These are phyloP conservation scores for Fusarium multiceps DNA, from an alignment of 2,329 filamentous ascomycete species.

Conservation along the genomic window DNA sequence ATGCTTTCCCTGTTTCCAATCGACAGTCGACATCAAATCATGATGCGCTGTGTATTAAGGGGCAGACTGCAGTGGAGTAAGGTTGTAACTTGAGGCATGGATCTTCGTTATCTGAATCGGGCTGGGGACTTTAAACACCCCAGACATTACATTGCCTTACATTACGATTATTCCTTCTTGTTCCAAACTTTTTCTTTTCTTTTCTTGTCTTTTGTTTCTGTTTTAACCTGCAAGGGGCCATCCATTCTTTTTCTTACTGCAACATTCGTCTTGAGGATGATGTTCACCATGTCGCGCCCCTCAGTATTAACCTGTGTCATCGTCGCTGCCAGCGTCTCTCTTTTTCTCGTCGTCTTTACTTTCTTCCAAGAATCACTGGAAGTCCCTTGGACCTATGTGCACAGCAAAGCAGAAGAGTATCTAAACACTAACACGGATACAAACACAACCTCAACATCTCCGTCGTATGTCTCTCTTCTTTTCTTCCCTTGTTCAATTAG, in stretches of 20 bases:
- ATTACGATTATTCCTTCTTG: neutral
- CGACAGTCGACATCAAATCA: constrained; percentile 22
- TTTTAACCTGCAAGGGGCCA: neutral
- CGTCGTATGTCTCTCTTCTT: constrained; percentile 13
- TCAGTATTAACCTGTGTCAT: constrained; percentile 16
- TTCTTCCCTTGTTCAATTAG: neutral
- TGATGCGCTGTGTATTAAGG: constrained; percentile 22
- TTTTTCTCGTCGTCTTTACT: constrained; percentile 31
- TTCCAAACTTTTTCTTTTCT: neutral
- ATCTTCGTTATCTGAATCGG: neutral
- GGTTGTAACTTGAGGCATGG: constrained; percentile 1
- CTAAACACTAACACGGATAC: constrained; percentile 1
- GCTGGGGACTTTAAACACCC: constrained; percentile 6
- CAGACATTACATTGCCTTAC: neutral
- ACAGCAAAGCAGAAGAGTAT: constrained; percentile 28
- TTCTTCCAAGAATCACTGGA: constrained; percentile 31
- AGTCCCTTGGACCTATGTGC: constrained; percentile 27
- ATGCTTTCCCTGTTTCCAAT: constrained; percentile 13
- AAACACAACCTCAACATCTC: neutral
- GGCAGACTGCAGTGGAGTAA: constrained; percentile 24
- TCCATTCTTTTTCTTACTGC: neutral
- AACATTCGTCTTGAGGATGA: constrained; percentile 24
- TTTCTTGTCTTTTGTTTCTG: neutral
- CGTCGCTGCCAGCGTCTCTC: constrained; percentile 27
- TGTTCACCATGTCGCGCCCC: constrained; percentile 29